A percentile compares a stretch with the other conserved stretches of the same genome.
These are phyloP conservation scores for Aspergillus luchuensis DNA, from an alignment of 2,329 filamentous ascomycete genomes.

Conservation along the genomic window DNA sequence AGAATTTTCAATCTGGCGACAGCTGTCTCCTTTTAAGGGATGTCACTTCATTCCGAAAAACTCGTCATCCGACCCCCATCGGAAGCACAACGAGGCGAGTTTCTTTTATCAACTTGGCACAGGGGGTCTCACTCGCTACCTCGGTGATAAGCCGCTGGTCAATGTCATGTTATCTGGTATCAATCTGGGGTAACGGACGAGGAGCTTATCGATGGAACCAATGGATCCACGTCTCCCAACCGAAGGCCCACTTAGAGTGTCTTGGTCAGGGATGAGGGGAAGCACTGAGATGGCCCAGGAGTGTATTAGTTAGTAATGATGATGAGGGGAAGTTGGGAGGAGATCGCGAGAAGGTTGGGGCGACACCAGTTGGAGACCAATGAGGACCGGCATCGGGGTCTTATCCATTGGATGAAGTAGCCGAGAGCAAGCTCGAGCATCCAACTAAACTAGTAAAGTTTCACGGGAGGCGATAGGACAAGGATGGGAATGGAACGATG, in stretches of 20 bases:
- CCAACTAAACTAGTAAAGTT: not conserved
- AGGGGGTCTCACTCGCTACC: not conserved
- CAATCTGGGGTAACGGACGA: conserved; percentile 5
- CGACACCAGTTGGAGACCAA: conserved; percentile 7
- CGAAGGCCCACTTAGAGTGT: not conserved
- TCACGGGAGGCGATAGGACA: not conserved
- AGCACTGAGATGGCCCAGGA: not conserved
- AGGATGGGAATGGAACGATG: not conserved
- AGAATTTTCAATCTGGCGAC: not conserved
- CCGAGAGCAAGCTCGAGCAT: conserved; percentile 22
- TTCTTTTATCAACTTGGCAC: not conserved
- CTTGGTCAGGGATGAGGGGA: not conserved
- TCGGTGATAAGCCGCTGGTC: conserved; percentile 6
- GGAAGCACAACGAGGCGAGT: not conserved
- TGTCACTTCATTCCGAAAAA: not conserved
- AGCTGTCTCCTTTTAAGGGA: not conserved
- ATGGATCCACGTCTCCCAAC: not conserved
- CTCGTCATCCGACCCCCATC: not conserved
- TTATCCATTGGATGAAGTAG: conserved; percentile 14
- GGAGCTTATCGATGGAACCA: conserved; percentile 8
- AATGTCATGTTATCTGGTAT: conserved; percentile 7
- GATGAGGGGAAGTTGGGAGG: not conserved
- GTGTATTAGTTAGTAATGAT: not conserved
- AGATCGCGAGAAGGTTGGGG: not conserved
- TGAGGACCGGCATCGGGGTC: conserved; percentile 6